phyloP scores from a whole-genome alignment of 2,329 filamentous ascomycete genomes.

The Alternaria viburni region DNA sequence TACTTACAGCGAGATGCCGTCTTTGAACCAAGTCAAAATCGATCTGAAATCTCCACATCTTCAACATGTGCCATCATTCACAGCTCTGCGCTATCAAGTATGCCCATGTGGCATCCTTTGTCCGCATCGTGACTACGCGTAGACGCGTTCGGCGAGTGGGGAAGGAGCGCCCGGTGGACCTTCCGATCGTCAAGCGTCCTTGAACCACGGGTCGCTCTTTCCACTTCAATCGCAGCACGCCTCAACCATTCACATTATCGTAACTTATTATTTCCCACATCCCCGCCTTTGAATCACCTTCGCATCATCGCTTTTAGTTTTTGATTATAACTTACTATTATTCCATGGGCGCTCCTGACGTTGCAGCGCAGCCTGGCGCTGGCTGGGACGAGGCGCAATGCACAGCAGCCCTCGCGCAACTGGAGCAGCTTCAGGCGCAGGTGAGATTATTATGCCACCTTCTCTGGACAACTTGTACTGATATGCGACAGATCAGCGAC shows the following conservation, averaged over 20 bases:
- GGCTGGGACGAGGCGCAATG: slow-evolving; percentile 51
- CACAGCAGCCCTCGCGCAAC: slow-evolving; percentile 51
- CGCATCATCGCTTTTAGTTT: background rate
- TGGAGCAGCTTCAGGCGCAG: slow-evolving; percentile 54
- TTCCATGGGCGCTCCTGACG: slow-evolving; percentile 24
- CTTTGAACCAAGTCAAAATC: too few relatives aligned
- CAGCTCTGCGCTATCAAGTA: background rate
- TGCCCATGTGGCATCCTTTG: background rate
- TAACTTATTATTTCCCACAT: background rate
- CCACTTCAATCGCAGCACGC: slow-evolving; percentile 10
- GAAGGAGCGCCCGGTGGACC: slow-evolving; percentile 5
- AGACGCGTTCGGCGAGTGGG: slow-evolving; percentile 17
- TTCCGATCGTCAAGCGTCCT: slow-evolving; percentile 16
- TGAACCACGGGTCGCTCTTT: background rate
- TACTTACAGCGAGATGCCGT: background rate
- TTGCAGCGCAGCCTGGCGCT: slow-evolving; percentile 20
- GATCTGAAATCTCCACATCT: too few relatives aligned
- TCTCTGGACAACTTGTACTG: background rate
- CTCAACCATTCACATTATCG: slow-evolving; percentile 9
- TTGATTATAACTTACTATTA: background rate
- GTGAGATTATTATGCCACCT: slow-evolving; percentile 26
- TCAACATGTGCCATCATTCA: background rate
- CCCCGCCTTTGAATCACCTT: background rate
- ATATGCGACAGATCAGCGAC: slow-evolving; percentile 46
- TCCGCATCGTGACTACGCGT: slow-evolving; percentile 18